Percentiles rank a stretch among this genome's conserved stretches.
phyloP scores from a whole-genome alignment of 2,329 filamentous ascomycete species.

The Aspergillus pseudotamarii region DNA sequence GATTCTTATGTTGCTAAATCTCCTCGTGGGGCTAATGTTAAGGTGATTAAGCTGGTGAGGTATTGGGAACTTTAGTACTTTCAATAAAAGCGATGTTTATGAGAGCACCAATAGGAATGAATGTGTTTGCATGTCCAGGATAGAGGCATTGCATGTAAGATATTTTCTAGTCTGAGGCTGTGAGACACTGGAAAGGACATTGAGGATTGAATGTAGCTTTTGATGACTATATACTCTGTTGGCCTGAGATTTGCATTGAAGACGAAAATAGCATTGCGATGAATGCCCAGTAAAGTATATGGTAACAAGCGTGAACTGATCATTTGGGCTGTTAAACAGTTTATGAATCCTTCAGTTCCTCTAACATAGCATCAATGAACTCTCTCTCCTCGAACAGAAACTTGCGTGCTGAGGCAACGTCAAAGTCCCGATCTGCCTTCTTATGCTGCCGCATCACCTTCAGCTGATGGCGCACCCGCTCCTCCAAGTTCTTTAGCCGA shows the following conservation, averaged over 20 bases:
- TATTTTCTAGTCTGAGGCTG: no score
- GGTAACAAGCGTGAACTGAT: not conserved
- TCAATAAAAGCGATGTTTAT: no score
- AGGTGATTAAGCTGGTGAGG: no score
- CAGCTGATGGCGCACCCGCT: conserved; percentile 40
- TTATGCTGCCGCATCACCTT: not conserved
- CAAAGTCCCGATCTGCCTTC: not conserved
- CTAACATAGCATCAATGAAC: not conserved
- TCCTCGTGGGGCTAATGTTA: not conserved
- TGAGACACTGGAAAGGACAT: not conserved
- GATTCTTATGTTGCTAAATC: not conserved
- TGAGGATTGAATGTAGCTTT: not conserved
- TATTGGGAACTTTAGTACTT: no score
- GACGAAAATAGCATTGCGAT: not conserved
- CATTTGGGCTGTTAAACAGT: not conserved
- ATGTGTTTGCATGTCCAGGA: no score
- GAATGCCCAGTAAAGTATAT: not conserved
- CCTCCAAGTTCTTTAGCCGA: conserved; percentile 64
- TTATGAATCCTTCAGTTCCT: not conserved
- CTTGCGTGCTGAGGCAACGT: not conserved
- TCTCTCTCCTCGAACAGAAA: not conserved
- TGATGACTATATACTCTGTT: not conserved
- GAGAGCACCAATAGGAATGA: no score
- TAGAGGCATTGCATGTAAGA: no score
- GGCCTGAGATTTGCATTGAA: not conserved